Base-by-base conservation (phyloP, 1,139 yeast species). In the Kodamaea fungicola region DNA sequence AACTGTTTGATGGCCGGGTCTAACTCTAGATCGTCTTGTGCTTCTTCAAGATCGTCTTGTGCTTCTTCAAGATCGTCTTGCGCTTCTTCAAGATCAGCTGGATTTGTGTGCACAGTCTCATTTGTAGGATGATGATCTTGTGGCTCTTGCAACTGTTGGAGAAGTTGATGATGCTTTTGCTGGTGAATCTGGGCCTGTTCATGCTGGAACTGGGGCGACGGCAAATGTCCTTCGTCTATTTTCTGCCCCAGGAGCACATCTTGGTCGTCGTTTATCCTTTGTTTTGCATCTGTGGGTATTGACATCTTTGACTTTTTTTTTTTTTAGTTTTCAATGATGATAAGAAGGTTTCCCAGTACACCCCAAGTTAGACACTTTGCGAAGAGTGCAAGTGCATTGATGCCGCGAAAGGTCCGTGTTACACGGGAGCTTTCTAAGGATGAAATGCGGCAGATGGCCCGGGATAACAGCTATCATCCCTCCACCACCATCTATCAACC, bases 341-440 rank as follows among this genome's bases (percentile, higher is more conserved):
- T 16, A 16, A 16, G 19, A 16, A 16, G 19, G 19, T 16, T 16
- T 16, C 3, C 19, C 5, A 16, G 19, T 25, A 12, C 24, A n/a
- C n/a, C 9, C 7, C 28, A 27, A 3, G 21, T 19, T 10, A 37
- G 38, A 31, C 9, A 24, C 25, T 19, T 32, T 24, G 12, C 35
- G 3, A 36, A 27, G 27, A 32, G 31, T 24, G 23, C 42, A 3
- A 28, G 28, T 10, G 10, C 33, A 6, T 30, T 23, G 21, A 32
- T 39, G 8, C 41, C 43, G 12, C 52, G 58, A 27, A 45, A 59
- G 31, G 61, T 69, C 8, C 50, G 73, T 40, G 40, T 55, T 10
- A 59, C 65, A 6, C 55, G 48, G 31, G 76, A 70, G 44, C 60
- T 70, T 22, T 34, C 29, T 9, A 31, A 33, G 8, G 34, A 33